These are phyloP conservation scores for Candida oleophila DNA, from an alignment of 805 yeast genomes.

Conservation along the genomic window DNA sequence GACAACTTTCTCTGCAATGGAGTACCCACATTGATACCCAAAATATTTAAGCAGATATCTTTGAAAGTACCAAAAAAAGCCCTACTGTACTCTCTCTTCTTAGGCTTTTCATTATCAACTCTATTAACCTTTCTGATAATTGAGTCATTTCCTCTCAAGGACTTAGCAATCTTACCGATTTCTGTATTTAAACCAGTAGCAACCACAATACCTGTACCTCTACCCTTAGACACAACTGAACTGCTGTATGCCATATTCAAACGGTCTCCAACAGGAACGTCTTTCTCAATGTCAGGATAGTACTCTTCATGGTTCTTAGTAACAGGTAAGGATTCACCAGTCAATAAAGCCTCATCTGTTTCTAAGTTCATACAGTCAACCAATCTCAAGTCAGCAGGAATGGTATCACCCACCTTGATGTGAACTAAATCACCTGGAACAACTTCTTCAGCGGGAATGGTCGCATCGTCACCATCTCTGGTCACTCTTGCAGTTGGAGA, in stretches of 20 bases:
- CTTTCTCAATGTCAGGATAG: slow-evolving; percentile 27
- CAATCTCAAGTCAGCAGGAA: slow-evolving; percentile 72
- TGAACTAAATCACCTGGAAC: slow-evolving; percentile 74
- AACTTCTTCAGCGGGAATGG: slow-evolving; percentile 60
- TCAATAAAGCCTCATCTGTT: slow-evolving; percentile 65
- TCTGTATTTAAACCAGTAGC: slow-evolving; percentile 72
- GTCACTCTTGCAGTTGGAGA: slow-evolving; percentile 71
- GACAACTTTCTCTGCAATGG: slow-evolving; percentile 78
- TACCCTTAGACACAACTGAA: slow-evolving; percentile 69
- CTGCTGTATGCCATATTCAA: slow-evolving; percentile 71
- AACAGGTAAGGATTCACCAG: slow-evolving; percentile 69
- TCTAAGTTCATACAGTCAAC: slow-evolving; percentile 61
- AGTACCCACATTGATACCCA: slow-evolving; percentile 78
- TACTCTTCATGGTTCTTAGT: slow-evolving; percentile 47
- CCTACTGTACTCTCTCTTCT: slow-evolving; percentile 40
- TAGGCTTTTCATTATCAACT: slow-evolving; percentile 41
- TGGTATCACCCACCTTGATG: slow-evolving; percentile 68
- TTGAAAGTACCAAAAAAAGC: slow-evolving; percentile 50
- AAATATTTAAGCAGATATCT: slow-evolving; percentile 61
- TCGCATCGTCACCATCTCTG: slow-evolving; percentile 55
- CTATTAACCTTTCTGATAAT: slow-evolving; percentile 40
- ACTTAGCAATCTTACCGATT: slow-evolving; percentile 68
- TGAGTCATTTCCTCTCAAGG: slow-evolving; percentile 43
- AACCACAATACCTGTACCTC: slow-evolving; percentile 68
- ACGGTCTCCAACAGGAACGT: slow-evolving; percentile 70